phyloP scores from a whole-genome alignment of 441 rosid species.

The Euphorbia neoarborescens region DNA sequence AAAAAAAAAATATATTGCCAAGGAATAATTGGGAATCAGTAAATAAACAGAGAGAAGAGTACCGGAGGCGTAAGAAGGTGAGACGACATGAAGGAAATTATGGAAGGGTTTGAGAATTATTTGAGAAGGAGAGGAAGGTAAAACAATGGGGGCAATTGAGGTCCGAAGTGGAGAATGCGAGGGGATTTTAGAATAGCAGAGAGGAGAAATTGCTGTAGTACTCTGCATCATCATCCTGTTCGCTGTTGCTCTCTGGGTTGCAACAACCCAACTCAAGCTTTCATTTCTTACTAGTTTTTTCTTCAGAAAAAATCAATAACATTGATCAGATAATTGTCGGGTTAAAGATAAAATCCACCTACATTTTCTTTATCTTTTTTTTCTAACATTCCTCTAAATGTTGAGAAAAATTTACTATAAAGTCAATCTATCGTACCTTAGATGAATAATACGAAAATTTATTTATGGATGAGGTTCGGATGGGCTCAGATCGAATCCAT shows the following conservation, averaged over 20 bases:
- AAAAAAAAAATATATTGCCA: not conserved
- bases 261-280: too few species aligned
- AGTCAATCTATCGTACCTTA: too few species aligned
- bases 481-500: too few species aligned
- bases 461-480: too few species aligned
- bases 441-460: too few species aligned
- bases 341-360: too few species aligned
- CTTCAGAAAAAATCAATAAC: too few species aligned
- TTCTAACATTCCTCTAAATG: too few species aligned
- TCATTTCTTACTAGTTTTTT: too few species aligned
- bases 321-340: too few species aligned
- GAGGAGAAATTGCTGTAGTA: conserved; percentile 24
- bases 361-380: too few species aligned
- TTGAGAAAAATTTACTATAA: too few species aligned
- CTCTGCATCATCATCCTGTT: conserved; percentile 37
- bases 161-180: conserved; percentile 13
- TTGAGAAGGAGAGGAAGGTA: conserved; percentile 26
- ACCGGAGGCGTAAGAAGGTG: conserved; percentile 43
- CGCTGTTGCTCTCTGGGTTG: not conserved
- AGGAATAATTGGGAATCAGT: not conserved
- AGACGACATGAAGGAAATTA: conserved; percentile 21
- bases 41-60: not conserved
- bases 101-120: conserved; percentile 24
- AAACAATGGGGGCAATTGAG: conserved; percentile 15
- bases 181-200: conserved; percentile 30